These are phyloP conservation scores for Mortierella antarctica DNA, from an alignment of 192 early-diverging fungal species.

Conservation along the genomic window DNA sequence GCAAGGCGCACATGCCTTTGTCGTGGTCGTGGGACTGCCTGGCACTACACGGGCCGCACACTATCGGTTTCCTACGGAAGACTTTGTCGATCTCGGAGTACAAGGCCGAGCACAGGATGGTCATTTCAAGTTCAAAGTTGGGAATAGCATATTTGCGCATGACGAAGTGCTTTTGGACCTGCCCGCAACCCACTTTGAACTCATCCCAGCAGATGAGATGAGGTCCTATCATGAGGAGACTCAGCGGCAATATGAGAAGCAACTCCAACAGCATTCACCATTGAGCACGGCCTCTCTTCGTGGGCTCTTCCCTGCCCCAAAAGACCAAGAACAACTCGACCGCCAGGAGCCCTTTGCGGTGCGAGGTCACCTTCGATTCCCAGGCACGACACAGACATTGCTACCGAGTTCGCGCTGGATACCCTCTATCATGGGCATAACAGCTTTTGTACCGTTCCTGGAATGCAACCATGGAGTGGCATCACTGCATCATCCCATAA, in stretches of 20 bases:
- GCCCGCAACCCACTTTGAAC: conserved; percentile 38
- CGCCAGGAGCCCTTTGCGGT: conserved; percentile 15
- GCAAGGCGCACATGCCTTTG: conserved; percentile 53
- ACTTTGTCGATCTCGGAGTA: conserved; percentile 35
- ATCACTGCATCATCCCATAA: conserved; percentile 48
- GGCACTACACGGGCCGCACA: conserved; percentile 39
- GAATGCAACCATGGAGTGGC: conserved; percentile 64
- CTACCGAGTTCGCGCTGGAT: conserved; percentile 27
- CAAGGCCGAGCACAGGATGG: conserved; percentile 5
- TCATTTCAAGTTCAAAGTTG: conserved; percentile 17
- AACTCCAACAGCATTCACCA: not conserved
- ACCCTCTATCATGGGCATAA: conserved; percentile 58
- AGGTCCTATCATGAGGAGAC: conserved; percentile 24
- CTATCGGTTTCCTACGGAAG: conserved; percentile 52
- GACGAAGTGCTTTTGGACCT: conserved; percentile 50
- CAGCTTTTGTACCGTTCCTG: conserved; percentile 57
- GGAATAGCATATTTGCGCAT: conserved; percentile 53
- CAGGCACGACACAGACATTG: conserved; percentile 25
- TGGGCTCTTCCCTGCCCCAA: conserved; percentile 12
- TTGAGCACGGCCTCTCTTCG: conserved; percentile 6
- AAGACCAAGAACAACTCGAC: not conserved
- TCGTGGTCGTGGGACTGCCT: conserved; percentile 40
- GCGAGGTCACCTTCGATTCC: conserved; percentile 29
- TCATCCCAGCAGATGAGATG: conserved; percentile 38
- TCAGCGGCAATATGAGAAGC: conserved; percentile 17